Evolutionary conservation across 495 filamentous ascomycete species (phyloP), one percentile per base, ranked within the genome.

Genomic region (Penicillium canariense): DNA sequence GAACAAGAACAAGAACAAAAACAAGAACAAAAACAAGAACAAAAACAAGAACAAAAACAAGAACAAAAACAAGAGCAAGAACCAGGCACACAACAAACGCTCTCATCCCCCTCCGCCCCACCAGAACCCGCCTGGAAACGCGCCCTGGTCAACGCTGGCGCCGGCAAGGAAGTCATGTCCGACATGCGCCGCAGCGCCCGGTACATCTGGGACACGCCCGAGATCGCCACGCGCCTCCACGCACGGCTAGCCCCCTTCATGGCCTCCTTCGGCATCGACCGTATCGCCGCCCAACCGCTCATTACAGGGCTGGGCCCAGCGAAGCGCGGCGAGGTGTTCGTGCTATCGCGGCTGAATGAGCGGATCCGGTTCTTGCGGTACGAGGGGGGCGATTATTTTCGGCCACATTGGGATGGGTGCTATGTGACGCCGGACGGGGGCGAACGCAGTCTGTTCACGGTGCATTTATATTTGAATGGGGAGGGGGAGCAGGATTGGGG

Each of bases 391-490:
- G 82, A 90, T 59, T 93, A 87, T 66, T 96, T 96, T 59, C 80
- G 75, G 44, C 85, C 85, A 3, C 91, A 96, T 66, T 85, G 82
- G 61, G 91, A 96, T 69, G 87, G 80, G 15, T 58, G 67, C 12
- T 96, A 88, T 63, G 66, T 71, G 8, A 86, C 85, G 8, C 77
- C 81, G 1, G 80, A 86, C 56, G 63, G 74, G 17, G 66, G 64
- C 38, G 81, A 90, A 65, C 66, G 55, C 18, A 89, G 89, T 3
- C 79, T 84, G 48, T 87, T 84, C 60, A 96, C 92, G 0, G 69
- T 96, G 23, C 92, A 97, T 53, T 68, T 96, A 14, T 97, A 96
- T 67, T 77, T 97, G 46, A 91, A 88, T 64, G 77, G 84, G 35
- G 71, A 74, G 1, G 75, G 69, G n/a, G 72, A 73, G 39, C 78